Evolutionary conservation across 2,329 filamentous ascomycete species (phyloP).

Genomic region (Hypoxylon sp.): DNA sequence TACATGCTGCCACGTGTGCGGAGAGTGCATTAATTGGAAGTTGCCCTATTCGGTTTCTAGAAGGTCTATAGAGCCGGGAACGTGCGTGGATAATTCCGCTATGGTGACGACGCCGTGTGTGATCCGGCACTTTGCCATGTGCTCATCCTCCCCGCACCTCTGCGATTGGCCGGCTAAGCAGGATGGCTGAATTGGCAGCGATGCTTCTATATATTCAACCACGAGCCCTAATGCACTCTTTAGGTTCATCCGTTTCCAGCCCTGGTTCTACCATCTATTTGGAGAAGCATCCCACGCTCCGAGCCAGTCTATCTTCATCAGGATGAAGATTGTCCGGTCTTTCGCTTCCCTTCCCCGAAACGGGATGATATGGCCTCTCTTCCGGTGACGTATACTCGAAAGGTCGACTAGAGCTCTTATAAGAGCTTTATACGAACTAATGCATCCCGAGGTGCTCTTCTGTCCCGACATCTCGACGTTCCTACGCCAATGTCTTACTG

Average conservation of each 20-base stretch:
- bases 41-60: slow-evolving; percentile 20
- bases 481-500: slow-evolving; percentile 1
- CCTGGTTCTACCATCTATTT: slow-evolving; percentile 33
- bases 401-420: slow-evolving; percentile 12
- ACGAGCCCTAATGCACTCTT: slow-evolving; percentile 12
- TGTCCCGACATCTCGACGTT: not conserved
- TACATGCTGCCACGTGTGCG: slow-evolving; percentile 36
- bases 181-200: slow-evolving; percentile 35
- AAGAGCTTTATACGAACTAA: slow-evolving; percentile 16
- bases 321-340: slow-evolving; percentile 34
- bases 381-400: slow-evolving; percentile 27
- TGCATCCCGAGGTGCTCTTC: not conserved
- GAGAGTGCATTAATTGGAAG: slow-evolving; percentile 31
- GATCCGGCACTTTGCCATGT: slow-evolving; percentile 40
- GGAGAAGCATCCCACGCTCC: slow-evolving; percentile 26
- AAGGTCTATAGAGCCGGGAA: slow-evolving; percentile 23
- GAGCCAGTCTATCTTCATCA: slow-evolving; percentile 31
- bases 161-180: slow-evolving; percentile 40
- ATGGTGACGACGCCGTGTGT: slow-evolving; percentile 25
- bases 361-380: slow-evolving; percentile 7
- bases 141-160: slow-evolving; percentile 30
- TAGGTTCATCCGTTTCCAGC: slow-evolving; percentile 25
- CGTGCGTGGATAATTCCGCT: slow-evolving; percentile 24
- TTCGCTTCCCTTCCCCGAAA: slow-evolving; percentile 26
- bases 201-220: slow-evolving; percentile 25